Evolutionary conservation across 1,284 basidiomycete species (phyloP).

Genomic region (Ganoderma resinaceum): DNA sequence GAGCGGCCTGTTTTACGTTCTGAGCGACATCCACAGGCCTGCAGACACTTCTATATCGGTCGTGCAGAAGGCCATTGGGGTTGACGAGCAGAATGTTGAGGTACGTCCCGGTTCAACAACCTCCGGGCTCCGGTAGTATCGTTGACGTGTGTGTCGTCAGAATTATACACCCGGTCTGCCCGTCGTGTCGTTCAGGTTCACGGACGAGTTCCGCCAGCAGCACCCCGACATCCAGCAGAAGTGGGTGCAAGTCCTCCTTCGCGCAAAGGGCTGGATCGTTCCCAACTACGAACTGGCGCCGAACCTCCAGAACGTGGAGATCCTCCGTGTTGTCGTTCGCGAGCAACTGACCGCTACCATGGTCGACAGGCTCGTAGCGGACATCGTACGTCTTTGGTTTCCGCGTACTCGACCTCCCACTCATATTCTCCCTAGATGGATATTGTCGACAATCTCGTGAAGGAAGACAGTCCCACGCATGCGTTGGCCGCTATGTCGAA

Average conservation of each 20-base stretch:
- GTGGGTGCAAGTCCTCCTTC: conserved; percentile 87
- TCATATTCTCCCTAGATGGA: conserved; percentile 52
- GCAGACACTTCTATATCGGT: conserved; percentile 41
- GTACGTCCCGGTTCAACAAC: conserved; percentile 42
- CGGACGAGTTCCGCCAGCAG: conserved; percentile 74
- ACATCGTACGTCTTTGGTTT: conserved; percentile 57
- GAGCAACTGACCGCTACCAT: conserved; percentile 76
- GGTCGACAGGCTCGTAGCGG: conserved; percentile 66
- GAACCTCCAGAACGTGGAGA: conserved; percentile 70
- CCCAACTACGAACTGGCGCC: conserved; percentile 89
- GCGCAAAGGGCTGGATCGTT: conserved; percentile 87
- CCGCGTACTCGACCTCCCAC: neutral
- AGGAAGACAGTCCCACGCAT: conserved; percentile 55
- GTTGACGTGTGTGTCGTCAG: conserved; percentile 42
- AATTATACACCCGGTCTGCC: conserved; percentile 83
- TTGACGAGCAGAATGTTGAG: conserved; percentile 62
- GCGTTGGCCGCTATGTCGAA: conserved; percentile 52
- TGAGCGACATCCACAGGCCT: conserved; percentile 74
- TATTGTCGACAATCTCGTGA: conserved; percentile 60
- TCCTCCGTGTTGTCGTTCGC: conserved; percentile 87
- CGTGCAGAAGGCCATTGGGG: conserved; percentile 44
- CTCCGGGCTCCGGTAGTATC: neutral
- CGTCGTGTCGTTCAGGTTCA: conserved; percentile 92
- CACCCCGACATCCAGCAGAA: conserved; percentile 84
- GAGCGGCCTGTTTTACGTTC: conserved; percentile 77